Evolutionary conservation across 306 rosid genomes (phyloP).

Genomic region (Dicorynia guianensis): DNA sequence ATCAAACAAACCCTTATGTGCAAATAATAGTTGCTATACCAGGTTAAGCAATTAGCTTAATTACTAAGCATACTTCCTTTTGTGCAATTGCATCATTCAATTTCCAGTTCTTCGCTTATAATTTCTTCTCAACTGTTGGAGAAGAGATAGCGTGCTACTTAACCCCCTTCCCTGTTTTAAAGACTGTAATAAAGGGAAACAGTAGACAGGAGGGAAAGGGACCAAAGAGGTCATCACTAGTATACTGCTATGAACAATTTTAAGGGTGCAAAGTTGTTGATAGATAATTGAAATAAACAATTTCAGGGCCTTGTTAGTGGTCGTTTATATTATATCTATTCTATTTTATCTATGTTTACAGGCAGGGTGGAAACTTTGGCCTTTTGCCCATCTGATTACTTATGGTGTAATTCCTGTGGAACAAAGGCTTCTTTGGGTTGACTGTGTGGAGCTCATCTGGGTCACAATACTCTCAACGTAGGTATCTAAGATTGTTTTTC

Average conservation of each 20-base stretch:
- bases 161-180: neutral
- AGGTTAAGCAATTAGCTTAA: too few relatives aligned
- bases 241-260: neutral
- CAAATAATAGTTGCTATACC: neutral
- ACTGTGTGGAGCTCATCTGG: constrained; percentile 95
- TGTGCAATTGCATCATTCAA: too few relatives aligned
- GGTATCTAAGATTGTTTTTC: constrained; percentile 42
- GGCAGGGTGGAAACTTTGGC: constrained; percentile 99
- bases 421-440: constrained; percentile 99
- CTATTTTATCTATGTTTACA: constrained; percentile 31
- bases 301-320: too few relatives aligned
- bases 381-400: constrained; percentile 97
- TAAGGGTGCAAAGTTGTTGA: constrained; percentile 10
- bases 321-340: too few relatives aligned
- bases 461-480: constrained; percentile 97
- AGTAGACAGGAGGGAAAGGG: constrained; percentile 13
- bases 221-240: neutral
- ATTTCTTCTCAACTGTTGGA: neutral
- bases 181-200: neutral
- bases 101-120: neutral
- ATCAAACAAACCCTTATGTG: neutral
- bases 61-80: too few relatives aligned
- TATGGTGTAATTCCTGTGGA: constrained; percentile 90
- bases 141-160: too few relatives aligned
- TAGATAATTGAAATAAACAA: neutral